A percentile compares a stretch with the other conserved stretches of the same genome.
Conservation (phyloP, 176 grass and related monocot genomes). For the Bothriochloa decipiens region DNA sequence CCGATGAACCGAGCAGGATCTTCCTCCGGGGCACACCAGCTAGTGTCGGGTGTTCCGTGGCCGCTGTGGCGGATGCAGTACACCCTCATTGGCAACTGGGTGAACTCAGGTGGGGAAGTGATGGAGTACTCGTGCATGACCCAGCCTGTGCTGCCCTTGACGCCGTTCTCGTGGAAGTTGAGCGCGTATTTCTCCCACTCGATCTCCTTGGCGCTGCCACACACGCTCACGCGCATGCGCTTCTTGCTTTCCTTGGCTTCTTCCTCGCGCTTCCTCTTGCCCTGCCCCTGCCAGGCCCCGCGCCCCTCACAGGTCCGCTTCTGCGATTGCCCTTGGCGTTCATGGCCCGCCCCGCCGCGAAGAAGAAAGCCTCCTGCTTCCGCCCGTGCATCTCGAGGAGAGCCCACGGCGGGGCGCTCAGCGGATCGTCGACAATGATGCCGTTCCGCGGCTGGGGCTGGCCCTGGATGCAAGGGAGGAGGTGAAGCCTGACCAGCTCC, state of each 20-base stretch:
- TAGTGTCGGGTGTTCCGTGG: not conserved
- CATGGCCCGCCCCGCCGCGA: not conserved
- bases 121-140: constrained; percentile 32
- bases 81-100: not conserved
- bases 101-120: not conserved
- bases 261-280: not conserved
- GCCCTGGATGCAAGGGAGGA: not conserved
- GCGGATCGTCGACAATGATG: not conserved
- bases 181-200: not conserved
- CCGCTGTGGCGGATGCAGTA: constrained; percentile 21
- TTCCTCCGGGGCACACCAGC: not conserved
- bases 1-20: not conserved
- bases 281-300: not conserved
- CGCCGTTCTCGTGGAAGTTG: not conserved
- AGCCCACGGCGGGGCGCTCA: not conserved
- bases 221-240: not conserved
- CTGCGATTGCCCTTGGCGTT: not conserved
- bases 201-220: not conserved
- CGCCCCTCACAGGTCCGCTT: not conserved
- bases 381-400: not conserved
- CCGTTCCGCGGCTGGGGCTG: not conserved
- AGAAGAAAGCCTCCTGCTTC: constrained; percentile 14
- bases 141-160: constrained; percentile 14
- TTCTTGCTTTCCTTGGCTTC: not conserved
- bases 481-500: not conserved